A percentile compares a stretch with the other conserved stretches of the same genome.
These are phyloP conservation scores for Hanseniaspora hatyaiensis DNA, from an alignment of 805 yeast species.

Conservation along the genomic window DNA sequence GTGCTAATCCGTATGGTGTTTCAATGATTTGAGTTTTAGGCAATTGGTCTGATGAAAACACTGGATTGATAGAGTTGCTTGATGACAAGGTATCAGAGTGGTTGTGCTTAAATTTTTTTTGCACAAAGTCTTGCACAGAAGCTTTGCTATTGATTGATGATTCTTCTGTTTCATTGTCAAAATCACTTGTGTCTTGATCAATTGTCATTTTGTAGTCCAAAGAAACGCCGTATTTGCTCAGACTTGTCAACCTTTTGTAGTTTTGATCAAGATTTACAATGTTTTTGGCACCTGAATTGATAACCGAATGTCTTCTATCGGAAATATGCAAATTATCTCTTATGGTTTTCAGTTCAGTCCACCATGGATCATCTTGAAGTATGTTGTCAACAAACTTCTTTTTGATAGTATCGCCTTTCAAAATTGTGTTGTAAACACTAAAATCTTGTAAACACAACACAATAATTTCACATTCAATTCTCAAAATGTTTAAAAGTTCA, in stretches of 20 bases:
- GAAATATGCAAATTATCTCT: constrained; percentile 30
- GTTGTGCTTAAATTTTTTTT: constrained; percentile 6
- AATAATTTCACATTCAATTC: constrained; percentile 74
- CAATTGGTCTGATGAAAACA: constrained; percentile 58
- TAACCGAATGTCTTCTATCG: constrained; percentile 29
- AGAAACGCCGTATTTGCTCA: constrained; percentile 14
- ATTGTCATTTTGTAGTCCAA: constrained; percentile 5
- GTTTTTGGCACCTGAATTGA: constrained; percentile 23
- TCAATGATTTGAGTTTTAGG: constrained; percentile 58
- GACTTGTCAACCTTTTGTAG: constrained; percentile 1
- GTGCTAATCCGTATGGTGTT: constrained; percentile 57
- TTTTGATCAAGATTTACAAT: constrained; percentile 7
- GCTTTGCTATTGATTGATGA: constrained; percentile 5
- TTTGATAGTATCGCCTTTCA: constrained; percentile 47
- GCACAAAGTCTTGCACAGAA: constrained; percentile 2
- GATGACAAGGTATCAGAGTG: neutral
- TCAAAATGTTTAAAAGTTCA: constrained; percentile 55
- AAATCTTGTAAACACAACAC: constrained; percentile 54
- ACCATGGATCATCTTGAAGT: constrained; percentile 68
- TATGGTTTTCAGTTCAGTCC: constrained; percentile 56
- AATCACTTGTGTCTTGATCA: too few relatives aligned
- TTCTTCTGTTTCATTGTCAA: neutral
- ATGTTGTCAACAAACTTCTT: constrained; percentile 39
- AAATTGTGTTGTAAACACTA: constrained; percentile 59
- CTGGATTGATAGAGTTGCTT: constrained; percentile 34